Evolutionary conservation across 129 eudicot species (phyloP).

Genomic region (Smallanthus sonchifolius): DNA sequence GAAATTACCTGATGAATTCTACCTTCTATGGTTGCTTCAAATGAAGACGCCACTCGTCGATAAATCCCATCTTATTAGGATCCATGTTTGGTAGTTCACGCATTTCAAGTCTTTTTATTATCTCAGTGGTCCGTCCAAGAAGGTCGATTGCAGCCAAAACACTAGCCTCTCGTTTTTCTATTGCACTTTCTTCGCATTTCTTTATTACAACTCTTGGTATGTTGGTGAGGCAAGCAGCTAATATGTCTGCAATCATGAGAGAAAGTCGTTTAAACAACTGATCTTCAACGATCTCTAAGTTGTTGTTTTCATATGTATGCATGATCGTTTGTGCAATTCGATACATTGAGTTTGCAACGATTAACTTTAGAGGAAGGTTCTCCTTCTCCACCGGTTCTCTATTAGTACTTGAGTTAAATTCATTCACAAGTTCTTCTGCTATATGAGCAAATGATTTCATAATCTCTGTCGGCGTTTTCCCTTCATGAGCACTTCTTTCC

Average conservation of each 20-base stretch:
- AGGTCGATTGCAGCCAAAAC: not conserved
- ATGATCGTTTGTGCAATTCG: not conserved
- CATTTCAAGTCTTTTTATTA: not conserved
- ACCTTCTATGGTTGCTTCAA: not conserved
- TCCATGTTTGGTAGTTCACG: not conserved
- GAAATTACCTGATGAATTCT: not conserved
- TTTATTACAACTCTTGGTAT: not conserved
- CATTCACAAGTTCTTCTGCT: not conserved
- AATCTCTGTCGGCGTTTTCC: not conserved
- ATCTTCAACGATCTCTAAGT: not conserved
- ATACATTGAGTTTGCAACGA: slow-evolving; percentile 4
- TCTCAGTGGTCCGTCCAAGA: not conserved
- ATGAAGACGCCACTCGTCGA: not conserved
- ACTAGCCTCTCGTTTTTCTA: slow-evolving; percentile 5
- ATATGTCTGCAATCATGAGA: slow-evolving; percentile 9
- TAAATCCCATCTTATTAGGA: not conserved
- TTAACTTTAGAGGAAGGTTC: not conserved
- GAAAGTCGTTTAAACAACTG: not conserved
- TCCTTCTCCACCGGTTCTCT: not conserved
- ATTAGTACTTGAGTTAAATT: not conserved
- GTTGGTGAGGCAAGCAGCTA: slow-evolving; percentile 13
- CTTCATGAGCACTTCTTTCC: not conserved
- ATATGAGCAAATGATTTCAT: not conserved
- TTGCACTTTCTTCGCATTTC: not conserved
- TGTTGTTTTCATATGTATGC: not conserved